These are phyloP conservation scores for Austroboletus festivus DNA, from an alignment of 768 basidiomycete genomes.

Conservation along the genomic window DNA sequence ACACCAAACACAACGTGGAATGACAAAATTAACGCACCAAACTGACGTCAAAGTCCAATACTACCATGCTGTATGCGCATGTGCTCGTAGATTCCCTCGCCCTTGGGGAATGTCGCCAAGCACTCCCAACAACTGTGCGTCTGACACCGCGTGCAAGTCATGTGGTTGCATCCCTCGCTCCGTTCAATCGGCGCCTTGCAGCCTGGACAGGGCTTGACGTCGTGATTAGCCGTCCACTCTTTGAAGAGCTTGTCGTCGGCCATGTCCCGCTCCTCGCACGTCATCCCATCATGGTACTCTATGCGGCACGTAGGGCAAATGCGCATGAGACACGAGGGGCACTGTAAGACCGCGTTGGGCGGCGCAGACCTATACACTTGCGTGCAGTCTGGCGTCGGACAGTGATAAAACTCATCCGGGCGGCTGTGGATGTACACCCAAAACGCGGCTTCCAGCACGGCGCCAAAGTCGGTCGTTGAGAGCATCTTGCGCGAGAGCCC, in stretches of 20 bases:
- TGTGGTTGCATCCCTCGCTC: conserved; percentile 76
- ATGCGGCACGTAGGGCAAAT: conserved; percentile 64
- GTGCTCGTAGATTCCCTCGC: conserved; percentile 73
- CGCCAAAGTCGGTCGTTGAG: conserved; percentile 48
- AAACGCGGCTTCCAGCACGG: conserved; percentile 57
- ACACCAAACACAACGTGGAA: background rate
- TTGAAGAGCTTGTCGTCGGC: conserved; percentile 56
- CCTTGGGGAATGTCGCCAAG: conserved; percentile 62
- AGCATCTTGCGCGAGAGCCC: conserved; percentile 48
- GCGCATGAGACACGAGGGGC: conserved; percentile 66
- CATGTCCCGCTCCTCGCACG: conserved; percentile 56
- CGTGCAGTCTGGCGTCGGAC: conserved; percentile 76
- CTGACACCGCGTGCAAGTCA: conserved; percentile 71
- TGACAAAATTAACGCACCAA: background rate
- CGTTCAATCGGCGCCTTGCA: conserved; percentile 73
- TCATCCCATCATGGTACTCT: conserved; percentile 61
- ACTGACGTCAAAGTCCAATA: conserved; percentile 40
- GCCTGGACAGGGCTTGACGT: conserved; percentile 72
- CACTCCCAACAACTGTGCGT: conserved; percentile 85
- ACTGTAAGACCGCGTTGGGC: conserved; percentile 53
- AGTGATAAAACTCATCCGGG: conserved; percentile 64
- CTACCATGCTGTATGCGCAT: conserved; percentile 69
- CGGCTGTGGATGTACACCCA: conserved; percentile 57
- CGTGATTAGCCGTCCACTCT: conserved; percentile 59
- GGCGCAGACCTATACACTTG: conserved; percentile 65